Conservation (phyloP, 805 yeast species). For the Clavispora fructus region DNA sequence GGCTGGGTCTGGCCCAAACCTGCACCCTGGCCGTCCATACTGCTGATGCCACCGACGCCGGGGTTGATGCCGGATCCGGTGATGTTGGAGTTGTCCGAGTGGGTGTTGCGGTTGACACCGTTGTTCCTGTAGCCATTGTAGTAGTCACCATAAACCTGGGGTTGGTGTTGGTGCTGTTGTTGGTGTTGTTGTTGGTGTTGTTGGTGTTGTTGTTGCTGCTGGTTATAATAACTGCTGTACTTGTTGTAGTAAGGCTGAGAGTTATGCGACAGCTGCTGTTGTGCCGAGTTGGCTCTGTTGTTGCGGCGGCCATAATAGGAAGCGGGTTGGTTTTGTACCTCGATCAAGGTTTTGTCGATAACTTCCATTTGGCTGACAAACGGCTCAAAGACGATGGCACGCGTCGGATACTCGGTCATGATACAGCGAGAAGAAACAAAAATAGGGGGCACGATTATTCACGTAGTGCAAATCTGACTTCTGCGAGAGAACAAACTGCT, state of each 20-base stretch:
- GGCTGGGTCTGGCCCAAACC: not conserved
- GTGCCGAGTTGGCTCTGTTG: constrained; percentile 1
- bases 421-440: not conserved
- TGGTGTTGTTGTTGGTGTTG: constrained; percentile 5
- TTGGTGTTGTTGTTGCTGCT: constrained; percentile 4
- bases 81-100: not conserved
- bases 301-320: constrained; percentile 15
- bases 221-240: constrained; percentile 4
- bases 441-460: not conserved
- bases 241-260: constrained; percentile 4
- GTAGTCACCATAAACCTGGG: not conserved
- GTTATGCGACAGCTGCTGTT: not conserved
- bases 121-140: not conserved
- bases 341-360: constrained; percentile 28
- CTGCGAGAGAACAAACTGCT: not conserved
- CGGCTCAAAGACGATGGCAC: constrained; percentile 24
- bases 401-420: constrained; percentile 15
- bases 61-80: not conserved
- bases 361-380: constrained; percentile 30
- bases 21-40: not conserved
- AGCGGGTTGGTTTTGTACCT: constrained; percentile 29
- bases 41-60: not conserved
- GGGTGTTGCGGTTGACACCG: not conserved
- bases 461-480: not conserved
- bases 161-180: constrained; percentile 3